Conservation (phyloP, 2,329 filamentous ascomycete genomes). For the Biscogniauxia sp. region DNA sequence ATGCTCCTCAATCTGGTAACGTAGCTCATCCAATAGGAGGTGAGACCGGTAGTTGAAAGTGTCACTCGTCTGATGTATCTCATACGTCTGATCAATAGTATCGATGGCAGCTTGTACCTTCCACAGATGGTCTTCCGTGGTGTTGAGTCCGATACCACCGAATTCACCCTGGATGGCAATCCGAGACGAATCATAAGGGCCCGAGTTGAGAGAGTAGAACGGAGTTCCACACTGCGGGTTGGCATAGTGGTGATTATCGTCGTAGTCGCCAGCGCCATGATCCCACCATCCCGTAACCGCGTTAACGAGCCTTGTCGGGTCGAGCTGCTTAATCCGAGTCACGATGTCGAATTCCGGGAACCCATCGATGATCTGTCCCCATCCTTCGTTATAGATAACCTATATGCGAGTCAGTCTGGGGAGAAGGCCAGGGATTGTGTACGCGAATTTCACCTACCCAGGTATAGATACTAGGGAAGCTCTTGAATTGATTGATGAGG, state of each 20-base stretch:
- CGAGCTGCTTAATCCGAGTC: conserved; percentile 51
- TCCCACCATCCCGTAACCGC: conserved; percentile 65
- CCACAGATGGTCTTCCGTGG: conserved; percentile 64
- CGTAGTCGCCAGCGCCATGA: conserved; percentile 64
- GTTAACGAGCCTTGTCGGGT: conserved; percentile 64
- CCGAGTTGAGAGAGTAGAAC: conserved; percentile 58
- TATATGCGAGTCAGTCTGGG: conserved; percentile 17
- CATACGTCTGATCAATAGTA: conserved; percentile 65
- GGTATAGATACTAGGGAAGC: conserved; percentile 61
- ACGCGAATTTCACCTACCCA: conserved; percentile 46
- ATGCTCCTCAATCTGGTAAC: conserved; percentile 57
- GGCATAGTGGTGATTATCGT: conserved; percentile 71
- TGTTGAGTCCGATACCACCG: conserved; percentile 65
- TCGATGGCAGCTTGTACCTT: conserved; percentile 58
- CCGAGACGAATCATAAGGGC: conserved; percentile 54
- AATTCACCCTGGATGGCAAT: conserved; percentile 72
- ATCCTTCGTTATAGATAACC: conserved; percentile 71
- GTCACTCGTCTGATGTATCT: conserved; percentile 56
- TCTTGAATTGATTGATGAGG: conserved; percentile 61
- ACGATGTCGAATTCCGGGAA: conserved; percentile 59
- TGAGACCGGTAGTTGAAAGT: conserved; percentile 67
- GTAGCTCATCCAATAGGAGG: conserved; percentile 57
- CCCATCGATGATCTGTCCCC: conserved; percentile 56
- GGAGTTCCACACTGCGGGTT: conserved; percentile 69
- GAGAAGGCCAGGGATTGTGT: too few species aligned